A percentile compares a stretch with the other conserved stretches of the same genome.
These are phyloP conservation scores for Heliophila coronopifolia DNA, from an alignment of 441 rosid genomes.

Conservation along the genomic window DNA sequence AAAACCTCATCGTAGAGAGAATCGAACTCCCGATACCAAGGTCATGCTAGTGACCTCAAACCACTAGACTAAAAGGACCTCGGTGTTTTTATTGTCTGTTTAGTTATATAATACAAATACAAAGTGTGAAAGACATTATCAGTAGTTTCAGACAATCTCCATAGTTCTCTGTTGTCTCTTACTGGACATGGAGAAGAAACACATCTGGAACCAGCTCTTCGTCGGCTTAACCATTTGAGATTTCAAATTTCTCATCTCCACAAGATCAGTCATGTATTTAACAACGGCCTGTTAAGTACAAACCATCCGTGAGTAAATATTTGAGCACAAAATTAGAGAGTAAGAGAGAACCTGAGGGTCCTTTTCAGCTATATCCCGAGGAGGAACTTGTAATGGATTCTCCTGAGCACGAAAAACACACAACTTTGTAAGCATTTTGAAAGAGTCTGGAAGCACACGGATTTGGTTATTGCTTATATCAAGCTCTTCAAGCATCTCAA, in stretches of 20 bases:
- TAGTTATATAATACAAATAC: too few species aligned
- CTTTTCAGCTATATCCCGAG: constrained; percentile 56
- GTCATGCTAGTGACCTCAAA: too few species aligned
- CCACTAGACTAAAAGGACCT: too few species aligned
- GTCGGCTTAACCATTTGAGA: constrained; percentile 52
- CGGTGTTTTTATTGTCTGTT: too few species aligned
- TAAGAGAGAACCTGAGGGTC: constrained; percentile 72
- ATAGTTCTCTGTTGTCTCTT: too few species aligned
- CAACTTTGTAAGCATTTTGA: constrained; percentile 58
- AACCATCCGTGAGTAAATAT: too few species aligned
- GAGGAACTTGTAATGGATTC: constrained; percentile 88
- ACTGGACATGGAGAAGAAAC: too few species aligned
- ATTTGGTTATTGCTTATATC: constrained; percentile 97
- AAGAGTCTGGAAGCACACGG: constrained; percentile 76
- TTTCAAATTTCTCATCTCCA: constrained; percentile 51
- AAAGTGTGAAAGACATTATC: too few species aligned
- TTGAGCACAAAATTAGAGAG: too few species aligned
- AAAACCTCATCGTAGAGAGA: too few species aligned
- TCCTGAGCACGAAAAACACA: constrained; percentile 57
- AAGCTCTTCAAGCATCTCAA: constrained; percentile 82
- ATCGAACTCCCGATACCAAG: too few species aligned
- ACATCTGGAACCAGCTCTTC: constrained; percentile 77
- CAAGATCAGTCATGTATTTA: constrained; percentile 69
- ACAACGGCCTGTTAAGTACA: constrained; percentile 27
- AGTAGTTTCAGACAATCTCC: too few species aligned